Evolutionary conservation across 169 alveolate species (phyloP).

Genomic region (Theileria orientalis): DNA sequence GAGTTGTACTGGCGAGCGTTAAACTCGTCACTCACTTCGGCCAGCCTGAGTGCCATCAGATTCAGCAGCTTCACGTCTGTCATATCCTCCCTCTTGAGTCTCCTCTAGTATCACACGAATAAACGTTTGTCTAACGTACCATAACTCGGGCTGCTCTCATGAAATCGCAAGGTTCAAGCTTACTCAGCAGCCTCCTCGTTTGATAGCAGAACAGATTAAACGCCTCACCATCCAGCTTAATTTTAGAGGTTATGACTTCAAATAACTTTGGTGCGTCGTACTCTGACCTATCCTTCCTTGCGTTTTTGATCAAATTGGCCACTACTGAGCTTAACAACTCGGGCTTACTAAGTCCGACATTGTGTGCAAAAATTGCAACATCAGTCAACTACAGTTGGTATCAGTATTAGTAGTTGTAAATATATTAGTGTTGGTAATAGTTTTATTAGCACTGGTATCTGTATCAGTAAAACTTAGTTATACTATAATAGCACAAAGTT

Average conservation of each 20-base stretch:
- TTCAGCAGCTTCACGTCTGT: conserved; percentile 57
- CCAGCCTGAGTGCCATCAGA: conserved; percentile 62
- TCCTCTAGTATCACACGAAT: not conserved
- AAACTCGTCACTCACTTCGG: conserved; percentile 59
- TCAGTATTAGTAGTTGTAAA: too few relatives aligned
- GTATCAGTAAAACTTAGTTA: too few relatives aligned
- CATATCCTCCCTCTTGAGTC: conserved; percentile 16
- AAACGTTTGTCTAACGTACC: conserved; percentile 32
- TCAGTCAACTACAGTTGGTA: conserved; percentile 44
- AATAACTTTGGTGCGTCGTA: conserved; percentile 70
- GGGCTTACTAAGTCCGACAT: conserved; percentile 22
- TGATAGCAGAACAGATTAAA: conserved; percentile 70
- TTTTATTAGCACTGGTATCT: too few relatives aligned
- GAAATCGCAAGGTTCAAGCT: conserved; percentile 78
- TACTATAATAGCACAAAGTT: too few relatives aligned
- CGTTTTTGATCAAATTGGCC: conserved; percentile 19
- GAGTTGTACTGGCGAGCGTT: conserved; percentile 67
- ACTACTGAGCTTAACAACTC: conserved; percentile 44
- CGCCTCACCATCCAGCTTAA: conserved; percentile 29
- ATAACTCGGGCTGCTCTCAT: conserved; percentile 70
- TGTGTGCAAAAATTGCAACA: conserved; percentile 56
- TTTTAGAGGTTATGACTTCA: conserved; percentile 61
- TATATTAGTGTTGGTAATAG: too few relatives aligned
- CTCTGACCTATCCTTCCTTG: conserved; percentile 1
- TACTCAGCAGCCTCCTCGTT: conserved; percentile 64